Base-by-base conservation (phyloP, 2,329 filamentous ascomycete genomes). In the Fusarium albosuccineum region DNA sequence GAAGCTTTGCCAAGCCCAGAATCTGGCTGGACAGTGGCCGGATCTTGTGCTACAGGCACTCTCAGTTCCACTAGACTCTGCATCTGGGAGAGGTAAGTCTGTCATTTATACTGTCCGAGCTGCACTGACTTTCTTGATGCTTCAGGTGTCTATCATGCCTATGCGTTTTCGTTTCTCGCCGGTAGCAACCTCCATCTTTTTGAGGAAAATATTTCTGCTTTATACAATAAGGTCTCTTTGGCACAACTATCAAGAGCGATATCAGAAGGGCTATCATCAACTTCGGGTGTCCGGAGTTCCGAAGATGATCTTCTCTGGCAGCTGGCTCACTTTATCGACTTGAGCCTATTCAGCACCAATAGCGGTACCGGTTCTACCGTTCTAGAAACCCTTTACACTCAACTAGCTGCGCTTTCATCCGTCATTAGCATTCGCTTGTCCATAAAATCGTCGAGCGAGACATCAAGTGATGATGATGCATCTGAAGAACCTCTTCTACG, bases 301-400 rank as follows among this genome's bases (percentile, higher is more conserved):
- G 79, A 79, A 37, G 78, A 83, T 40, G 77, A 79, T 9, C 83
- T 88, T 37, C 76, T 93, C 39, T 90, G 89, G 83, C 82, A 92
- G 29, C 79, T 93, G 29, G 85, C 91, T 13, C 88, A 92, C 70
- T 90, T 91, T 66, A 85, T 92, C 62, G 84, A 86, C 52, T 76
- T 91, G 11, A 83, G 85, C 52, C 80, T 81, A 56, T 77, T 76
- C 9, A 78, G 77, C 45, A 69, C 70, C 13, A 73, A 76, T 29
- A 71, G 74, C 9, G 73, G 72, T 4, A 75, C 80, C 36, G 79
- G 80, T 13, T 71, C 80, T 6, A 73, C 77, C 8, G 85, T 84
- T 64, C 73, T 89, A 6, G 81, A 82, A 53, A 83, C 85, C 1
- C 73, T 89, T 6, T 85, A 88, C 58, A 78, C 83, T 6, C 85